Evolutionary conservation across 2,329 filamentous ascomycete species (phyloP), one percentile per base, ranked within the genome.

Genomic region (Lecanicillium sp.): DNA sequence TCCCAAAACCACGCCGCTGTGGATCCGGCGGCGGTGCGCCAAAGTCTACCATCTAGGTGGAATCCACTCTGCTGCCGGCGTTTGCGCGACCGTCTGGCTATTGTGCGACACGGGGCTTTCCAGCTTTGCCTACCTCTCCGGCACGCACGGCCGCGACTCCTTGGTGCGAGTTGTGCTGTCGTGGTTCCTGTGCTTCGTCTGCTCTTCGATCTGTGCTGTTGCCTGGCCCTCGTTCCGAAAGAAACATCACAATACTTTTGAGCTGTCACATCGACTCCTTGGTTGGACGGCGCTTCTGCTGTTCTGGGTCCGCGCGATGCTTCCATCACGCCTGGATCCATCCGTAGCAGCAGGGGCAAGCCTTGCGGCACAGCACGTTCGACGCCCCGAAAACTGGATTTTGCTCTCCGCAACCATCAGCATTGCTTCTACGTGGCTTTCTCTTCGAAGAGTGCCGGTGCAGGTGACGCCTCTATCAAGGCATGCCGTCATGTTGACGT

Each of bases 401-500:
- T 65, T 90, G 14, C 48, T 75, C 18, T 54, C 75, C 33, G 78
- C 79, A 33, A 85, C 83, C 2, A 50, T 69, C 29, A 73, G 80
- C 47, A 71, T 89, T 45, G 65, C 81, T 33, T 77, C 82, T 37
- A 83, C 85, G 1, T 94, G 85, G 85, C 55, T 83, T 3, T 71
- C 75, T 42, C 73, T 92, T 19, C 76, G 83, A 40, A 78, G 75
- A 48, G 78, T 85, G 41, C 62, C 65, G 9, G 81, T 90, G 44
- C 63, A 71, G 15, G 67, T 80, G 8, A 78, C 86, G 52, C 63
- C 70, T 4, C 74, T 92, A n/a, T 90, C 85, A 0, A 56, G 70
- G 15, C 85, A 89, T 59, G 85, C 84, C 29, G 64, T 85, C 20
- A 75, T 80, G 29, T 71, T 92, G 14, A 75, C 82, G 53, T 83